Evolutionary conservation across 2,329 filamentous ascomycete genomes (phyloP), one percentile per base, ranked within the genome.

Genomic region (Exophiala oligosperma): DNA sequence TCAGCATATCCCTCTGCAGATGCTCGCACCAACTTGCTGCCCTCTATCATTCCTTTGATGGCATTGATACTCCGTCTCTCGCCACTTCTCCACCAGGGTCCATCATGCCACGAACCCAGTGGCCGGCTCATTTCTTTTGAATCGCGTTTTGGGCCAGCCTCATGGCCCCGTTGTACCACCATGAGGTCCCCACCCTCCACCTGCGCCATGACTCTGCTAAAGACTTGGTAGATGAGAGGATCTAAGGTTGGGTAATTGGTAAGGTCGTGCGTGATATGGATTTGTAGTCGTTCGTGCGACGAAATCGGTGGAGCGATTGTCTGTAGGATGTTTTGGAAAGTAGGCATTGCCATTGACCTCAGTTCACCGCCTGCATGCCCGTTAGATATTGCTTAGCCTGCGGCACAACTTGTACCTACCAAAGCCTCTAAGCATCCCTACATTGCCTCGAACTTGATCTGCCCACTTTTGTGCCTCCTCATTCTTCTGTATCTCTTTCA

Each of bases 391-490:
- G 21, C 8, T 23, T 35, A 35, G 9, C 11, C n/a, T 24, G 23
- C 28, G 23, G 52, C 28, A 24, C 40, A 11, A 14, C 26, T n/a
- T 9, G 40, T 24, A 43, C 74, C 78, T 83, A 93, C 91, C 89
- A 61, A 93, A 79, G 54, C 87, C 89, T 66, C 84, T 84, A 43
- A 97, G 78, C 32, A 86, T 86, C 46, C 88, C 89, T 49, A 95
- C 90, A 71, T 96, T 96, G 59, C 92, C 92, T 70, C 88, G 88
- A 55, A 97, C 89, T 72, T 97, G 93, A 53, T 96, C 90, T 1
- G 92, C 91, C 92, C 93, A 99, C 73, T 91, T 90, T 78, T 93
- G 92, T 52, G 93, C 94, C 73, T 99, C 94, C 71, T 97, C 92
- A 69, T 96, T 97, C 71, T 94, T 88, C 73, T 96, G 91, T 49